Percentiles rank a stretch among this genome's conserved stretches.
These are phyloP conservation scores for Capsella rubella DNA, from an alignment of 441 rosid genomes.

Conservation along the genomic window DNA sequence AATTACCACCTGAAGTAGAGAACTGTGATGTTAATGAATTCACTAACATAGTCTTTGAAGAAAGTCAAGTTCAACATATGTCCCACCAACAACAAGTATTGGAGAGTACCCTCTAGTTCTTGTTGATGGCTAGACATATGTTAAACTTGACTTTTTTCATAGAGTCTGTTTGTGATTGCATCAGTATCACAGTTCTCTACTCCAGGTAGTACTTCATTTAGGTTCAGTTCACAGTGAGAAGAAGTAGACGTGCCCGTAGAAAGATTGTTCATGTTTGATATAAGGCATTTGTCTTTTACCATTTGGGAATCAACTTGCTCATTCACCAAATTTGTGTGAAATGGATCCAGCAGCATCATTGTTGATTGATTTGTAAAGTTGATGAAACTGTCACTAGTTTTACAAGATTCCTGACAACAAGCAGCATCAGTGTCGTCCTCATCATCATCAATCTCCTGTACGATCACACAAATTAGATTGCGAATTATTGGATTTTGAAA, in stretches of 20 bases:
- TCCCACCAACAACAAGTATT: slow-evolving; percentile 41
- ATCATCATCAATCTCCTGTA: not conserved
- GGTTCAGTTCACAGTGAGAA: not conserved
- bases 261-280: not conserved
- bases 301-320: not conserved
- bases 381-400: slow-evolving; percentile 31
- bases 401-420: slow-evolving; percentile 52
- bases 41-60: slow-evolving; percentile 47
- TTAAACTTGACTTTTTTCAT: slow-evolving; percentile 44
- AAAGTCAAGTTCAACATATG: slow-evolving; percentile 42
- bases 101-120: slow-evolving; percentile 27
- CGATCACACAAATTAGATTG: slow-evolving; percentile 52
- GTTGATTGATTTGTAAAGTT: no score
- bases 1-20: slow-evolving; percentile 44
- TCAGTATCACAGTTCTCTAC: slow-evolving; percentile 39
- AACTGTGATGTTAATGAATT: slow-evolving; percentile 29
- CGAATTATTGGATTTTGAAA: slow-evolving; percentile 39
- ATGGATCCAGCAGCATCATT: slow-evolving; percentile 20
- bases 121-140: slow-evolving; percentile 40
- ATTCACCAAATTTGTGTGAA: not conserved
- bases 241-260: slow-evolving; percentile 36
- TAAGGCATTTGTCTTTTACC: not conserved
- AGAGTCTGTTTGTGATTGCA: slow-evolving; percentile 43
- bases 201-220: slow-evolving; percentile 36
- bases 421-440: slow-evolving; percentile 61